Evolutionary conservation across 208 protist species (phyloP).

Genomic region (Crithidia sp.): DNA sequence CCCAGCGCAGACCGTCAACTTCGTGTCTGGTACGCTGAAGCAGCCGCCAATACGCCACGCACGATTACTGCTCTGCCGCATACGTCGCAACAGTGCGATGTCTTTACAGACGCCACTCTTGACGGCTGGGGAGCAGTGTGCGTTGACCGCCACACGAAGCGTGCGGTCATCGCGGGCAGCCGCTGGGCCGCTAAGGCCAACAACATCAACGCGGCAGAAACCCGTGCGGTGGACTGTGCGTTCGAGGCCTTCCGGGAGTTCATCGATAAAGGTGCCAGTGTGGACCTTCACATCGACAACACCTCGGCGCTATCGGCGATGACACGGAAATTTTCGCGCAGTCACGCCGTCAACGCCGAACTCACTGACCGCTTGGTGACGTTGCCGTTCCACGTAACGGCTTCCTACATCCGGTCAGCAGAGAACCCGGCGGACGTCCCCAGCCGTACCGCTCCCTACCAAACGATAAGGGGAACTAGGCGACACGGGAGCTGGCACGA

Average conservation of each 20-base stretch:
- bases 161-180: slow-evolving; percentile 6
- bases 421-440: slow-evolving; percentile 13
- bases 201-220: slow-evolving; percentile 32
- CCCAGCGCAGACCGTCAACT: neutral
- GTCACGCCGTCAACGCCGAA: slow-evolving; percentile 16
- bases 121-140: slow-evolving; percentile 28
- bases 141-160: slow-evolving; percentile 21
- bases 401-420: slow-evolving; percentile 3
- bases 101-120: slow-evolving; percentile 31
- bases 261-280: neutral
- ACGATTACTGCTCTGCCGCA: neutral
- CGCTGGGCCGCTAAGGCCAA: neutral
- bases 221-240: slow-evolving; percentile 13
- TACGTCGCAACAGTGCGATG: slow-evolving; percentile 1
- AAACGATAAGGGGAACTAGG: slow-evolving; percentile 9
- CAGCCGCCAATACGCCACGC: neutral
- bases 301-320: slow-evolving; percentile 26
- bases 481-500: slow-evolving; percentile 6
- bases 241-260: neutral
- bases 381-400: slow-evolving; percentile 4
- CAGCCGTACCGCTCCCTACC: slow-evolving; percentile 1
- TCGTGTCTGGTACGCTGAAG: slow-evolving; percentile 1
- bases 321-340: neutral
- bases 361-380: neutral
- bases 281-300: slow-evolving; percentile 28